Conservation (phyloP, 2,329 filamentous ascomycete genomes). For the Pestalotiopsis fici region DNA sequence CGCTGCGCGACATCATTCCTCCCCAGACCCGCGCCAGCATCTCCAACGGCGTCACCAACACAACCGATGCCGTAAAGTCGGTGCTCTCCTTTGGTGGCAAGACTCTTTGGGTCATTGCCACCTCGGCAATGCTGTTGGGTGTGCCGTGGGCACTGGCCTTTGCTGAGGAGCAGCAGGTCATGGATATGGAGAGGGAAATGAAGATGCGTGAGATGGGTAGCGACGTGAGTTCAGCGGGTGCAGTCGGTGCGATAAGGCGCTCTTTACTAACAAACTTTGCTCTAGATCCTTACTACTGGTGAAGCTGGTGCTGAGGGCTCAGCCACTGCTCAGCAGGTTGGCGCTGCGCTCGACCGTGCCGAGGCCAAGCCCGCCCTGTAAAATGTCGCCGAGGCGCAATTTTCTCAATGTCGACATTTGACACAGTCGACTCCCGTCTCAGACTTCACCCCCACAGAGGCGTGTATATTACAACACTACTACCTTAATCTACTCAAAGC, state of each 20-base stretch:
- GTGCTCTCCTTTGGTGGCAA: slow-evolving; percentile 76
- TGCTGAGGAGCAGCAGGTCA: slow-evolving; percentile 92
- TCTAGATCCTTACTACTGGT: slow-evolving; percentile 50
- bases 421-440: neutral
- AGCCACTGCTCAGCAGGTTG: slow-evolving; percentile 50
- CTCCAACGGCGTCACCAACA: slow-evolving; percentile 57
- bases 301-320: slow-evolving; percentile 25
- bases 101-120: slow-evolving; percentile 87
- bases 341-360: slow-evolving; percentile 46
- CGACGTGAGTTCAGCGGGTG: slow-evolving; percentile 46
- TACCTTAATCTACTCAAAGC: neutral
- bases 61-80: slow-evolving; percentile 58
- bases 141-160: slow-evolving; percentile 93
- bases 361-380: slow-evolving; percentile 54
- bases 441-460: neutral
- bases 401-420: neutral
- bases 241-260: neutral
- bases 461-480: slow-evolving; percentile 1
- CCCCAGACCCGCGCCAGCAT: slow-evolving; percentile 71
- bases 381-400: slow-evolving; percentile 17
- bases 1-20: slow-evolving; percentile 75
- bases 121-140: slow-evolving; percentile 83
- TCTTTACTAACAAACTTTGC: neutral
- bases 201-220: slow-evolving; percentile 90
- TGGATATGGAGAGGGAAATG: slow-evolving; percentile 98